A percentile compares a stretch with the other conserved stretches of the same genome.
Evolutionary conservation across 2,329 filamentous ascomycete genomes (phyloP).

Genomic region (Blastomyces parvus): DNA sequence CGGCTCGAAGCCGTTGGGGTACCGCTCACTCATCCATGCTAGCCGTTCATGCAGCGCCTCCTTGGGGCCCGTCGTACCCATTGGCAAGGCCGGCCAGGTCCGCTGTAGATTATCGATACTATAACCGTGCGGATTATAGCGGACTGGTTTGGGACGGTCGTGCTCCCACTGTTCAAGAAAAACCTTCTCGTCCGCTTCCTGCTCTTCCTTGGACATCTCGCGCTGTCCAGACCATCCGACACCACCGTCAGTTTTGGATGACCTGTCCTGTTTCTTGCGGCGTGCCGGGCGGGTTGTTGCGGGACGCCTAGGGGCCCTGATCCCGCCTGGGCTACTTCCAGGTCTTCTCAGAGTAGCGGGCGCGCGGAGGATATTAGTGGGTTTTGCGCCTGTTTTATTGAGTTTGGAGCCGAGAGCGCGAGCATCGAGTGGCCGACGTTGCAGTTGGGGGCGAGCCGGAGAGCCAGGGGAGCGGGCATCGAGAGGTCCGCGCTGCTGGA

Average conservation of each 20-base stretch:
- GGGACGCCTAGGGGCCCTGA: background rate
- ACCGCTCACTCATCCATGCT: conserved; percentile 27
- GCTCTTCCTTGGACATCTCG: conserved; percentile 7
- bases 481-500: background rate
- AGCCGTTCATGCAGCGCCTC: conserved; percentile 29
- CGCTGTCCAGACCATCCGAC: background rate
- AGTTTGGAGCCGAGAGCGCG: conserved; percentile 23
- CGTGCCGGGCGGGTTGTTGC: background rate
- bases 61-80: conserved; percentile 20
- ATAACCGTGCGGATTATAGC: conserved; percentile 29
- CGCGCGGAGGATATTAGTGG: conserved; percentile 25
- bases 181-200: conserved; percentile 22
- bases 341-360: conserved; percentile 17
- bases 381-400: conserved; percentile 18
- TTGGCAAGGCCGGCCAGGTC: conserved; percentile 34
- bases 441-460: background rate
- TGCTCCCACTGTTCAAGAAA: conserved; percentile 26
- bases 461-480: background rate
- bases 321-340: background rate
- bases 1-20: conserved; percentile 27
- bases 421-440: conserved; percentile 26
- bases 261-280: conserved; percentile 12
- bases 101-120: conserved; percentile 25
- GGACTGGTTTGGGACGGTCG: conserved; percentile 24
- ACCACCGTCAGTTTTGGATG: conserved; percentile 10